These are phyloP conservation scores for Carpinus viminea DNA, from an alignment of 306 rosid species.

Conservation along the genomic window DNA sequence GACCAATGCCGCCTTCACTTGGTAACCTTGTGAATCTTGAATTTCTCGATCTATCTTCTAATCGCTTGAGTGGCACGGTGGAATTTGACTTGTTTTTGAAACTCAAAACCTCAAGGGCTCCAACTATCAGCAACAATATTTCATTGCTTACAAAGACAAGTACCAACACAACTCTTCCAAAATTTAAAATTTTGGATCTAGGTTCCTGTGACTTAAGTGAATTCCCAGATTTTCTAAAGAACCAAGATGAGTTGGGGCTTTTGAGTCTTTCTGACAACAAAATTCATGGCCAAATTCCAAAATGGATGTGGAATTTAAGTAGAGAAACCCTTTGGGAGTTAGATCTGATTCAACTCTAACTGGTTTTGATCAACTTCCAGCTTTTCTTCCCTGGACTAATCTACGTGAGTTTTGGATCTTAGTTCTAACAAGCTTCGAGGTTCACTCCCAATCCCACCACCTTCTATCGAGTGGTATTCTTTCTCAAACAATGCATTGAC, in stretches of 20 bases:
- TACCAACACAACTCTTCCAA: background rate
- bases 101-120: background rate
- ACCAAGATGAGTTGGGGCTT: too few species aligned
- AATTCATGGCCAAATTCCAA: background rate
- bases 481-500: background rate
- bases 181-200: background rate
- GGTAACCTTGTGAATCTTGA: conserved; percentile 7
- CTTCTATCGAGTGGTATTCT: background rate
- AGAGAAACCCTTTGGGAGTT: rapidly evolving
- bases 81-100: background rate
- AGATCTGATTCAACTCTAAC: rapidly evolving
- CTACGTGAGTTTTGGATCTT: rapidly evolving
- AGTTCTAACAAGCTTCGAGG: background rate
- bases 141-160: background rate
- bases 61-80: background rate
- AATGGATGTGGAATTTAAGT: background rate
- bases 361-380: background rate
- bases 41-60: rapidly evolving
- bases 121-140: rapidly evolving
- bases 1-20: conserved; percentile 12
- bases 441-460: background rate
- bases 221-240: background rate
- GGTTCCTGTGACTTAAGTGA: background rate
- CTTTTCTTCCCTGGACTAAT: background rate
- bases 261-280: too few species aligned